These are phyloP conservation scores for Agrostemma githago DNA, from an alignment of 148 eudicot genomes.

Conservation along the genomic window DNA sequence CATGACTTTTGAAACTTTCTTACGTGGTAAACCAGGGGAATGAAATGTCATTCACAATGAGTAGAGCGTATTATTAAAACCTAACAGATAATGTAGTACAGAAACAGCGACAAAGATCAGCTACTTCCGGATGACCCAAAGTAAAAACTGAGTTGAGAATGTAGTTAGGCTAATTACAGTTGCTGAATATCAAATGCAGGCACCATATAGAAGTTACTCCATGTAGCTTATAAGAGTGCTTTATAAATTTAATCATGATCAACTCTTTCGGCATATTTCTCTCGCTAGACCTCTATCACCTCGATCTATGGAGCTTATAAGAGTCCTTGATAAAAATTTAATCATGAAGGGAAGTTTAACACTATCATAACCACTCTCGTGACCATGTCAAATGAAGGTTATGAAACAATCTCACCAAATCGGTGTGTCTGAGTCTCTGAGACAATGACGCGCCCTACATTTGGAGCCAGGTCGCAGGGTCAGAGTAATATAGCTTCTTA, in stretches of 20 bases:
- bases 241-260: not conserved
- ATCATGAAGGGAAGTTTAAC: not conserved
- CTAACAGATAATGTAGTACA: not conserved
- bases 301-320: not conserved
- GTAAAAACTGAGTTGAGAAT: not conserved
- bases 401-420: not conserved
- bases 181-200: not conserved
- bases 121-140: not conserved
- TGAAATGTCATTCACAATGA: not conserved
- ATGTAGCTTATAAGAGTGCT: not conserved
- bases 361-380: not conserved
- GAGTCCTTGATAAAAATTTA: not conserved
- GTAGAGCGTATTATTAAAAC: not conserved
- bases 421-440: not conserved
- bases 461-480: not conserved
- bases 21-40: not conserved
- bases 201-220: not conserved
- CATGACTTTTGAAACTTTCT: not conserved
- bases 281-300: not conserved
- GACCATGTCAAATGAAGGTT: slow-evolving; percentile 2
- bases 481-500: not conserved
- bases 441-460: not conserved
- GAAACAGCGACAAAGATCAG: not conserved
- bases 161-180: not conserved
- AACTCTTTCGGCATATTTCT: not conserved